Evolutionary conservation across 768 basidiomycete species (phyloP).

Genomic region (Rhodotorula diobovata): DNA sequence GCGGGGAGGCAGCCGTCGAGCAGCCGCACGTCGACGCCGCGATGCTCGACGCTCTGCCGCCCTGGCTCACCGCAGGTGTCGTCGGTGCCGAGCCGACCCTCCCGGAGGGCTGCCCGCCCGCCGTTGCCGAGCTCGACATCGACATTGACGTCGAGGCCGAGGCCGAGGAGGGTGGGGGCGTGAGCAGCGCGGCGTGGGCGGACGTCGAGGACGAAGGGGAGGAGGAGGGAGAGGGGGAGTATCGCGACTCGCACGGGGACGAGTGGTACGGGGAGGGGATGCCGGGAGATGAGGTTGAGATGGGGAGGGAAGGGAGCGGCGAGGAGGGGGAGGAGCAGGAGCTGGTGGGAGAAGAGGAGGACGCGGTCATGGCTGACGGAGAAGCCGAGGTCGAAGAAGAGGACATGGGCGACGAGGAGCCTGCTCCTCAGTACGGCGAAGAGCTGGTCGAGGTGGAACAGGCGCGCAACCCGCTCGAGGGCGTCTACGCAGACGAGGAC

Average conservation of each 20-base stretch:
- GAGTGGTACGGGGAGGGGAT: slow-evolving; percentile 20
- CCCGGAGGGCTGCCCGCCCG: neutral
- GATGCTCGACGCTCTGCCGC: neutral
- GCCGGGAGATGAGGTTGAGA: slow-evolving; percentile 11
- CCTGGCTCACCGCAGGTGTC: neutral
- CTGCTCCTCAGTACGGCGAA: neutral
- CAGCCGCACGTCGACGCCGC: neutral
- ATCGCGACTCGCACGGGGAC: neutral
- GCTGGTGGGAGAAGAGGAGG: neutral
- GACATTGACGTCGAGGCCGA: neutral
- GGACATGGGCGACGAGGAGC: neutral
- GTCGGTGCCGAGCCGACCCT: no score
- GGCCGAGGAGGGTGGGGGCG: neutral
- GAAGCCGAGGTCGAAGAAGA: neutral
- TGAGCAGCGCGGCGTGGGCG: neutral
- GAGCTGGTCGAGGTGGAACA: neutral
- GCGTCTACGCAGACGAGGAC: slow-evolving; percentile 14
- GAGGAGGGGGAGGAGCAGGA: no score
- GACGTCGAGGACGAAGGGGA: neutral
- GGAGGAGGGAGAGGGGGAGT: neutral
- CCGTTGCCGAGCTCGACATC: neutral
- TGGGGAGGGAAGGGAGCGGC: neutral
- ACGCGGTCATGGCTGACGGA: neutral
- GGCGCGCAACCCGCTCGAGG: slow-evolving; percentile 8
- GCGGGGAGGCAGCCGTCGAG: neutral